Evolutionary conservation across 345 rosid species (phyloP), one percentile per base, ranked within the genome.

Genomic region (Eucalyptus viminalis): DNA sequence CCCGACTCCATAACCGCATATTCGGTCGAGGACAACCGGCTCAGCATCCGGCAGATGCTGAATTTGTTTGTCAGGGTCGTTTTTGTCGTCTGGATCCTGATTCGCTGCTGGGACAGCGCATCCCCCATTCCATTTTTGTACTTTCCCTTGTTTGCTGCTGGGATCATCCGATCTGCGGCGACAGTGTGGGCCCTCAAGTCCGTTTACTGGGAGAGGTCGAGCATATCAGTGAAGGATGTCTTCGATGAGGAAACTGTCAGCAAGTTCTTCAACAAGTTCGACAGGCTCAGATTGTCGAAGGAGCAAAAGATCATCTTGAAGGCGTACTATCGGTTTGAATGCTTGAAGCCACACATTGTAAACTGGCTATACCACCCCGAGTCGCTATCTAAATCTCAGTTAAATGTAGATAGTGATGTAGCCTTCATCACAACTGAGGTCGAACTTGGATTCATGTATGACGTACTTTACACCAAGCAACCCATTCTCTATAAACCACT

Each of bases 361-460:
- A 54, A 87, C 34, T 87, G 88, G 88, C 88, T 87, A 72, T 87
- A 87, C 47, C 80, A 87, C 24, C 88, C 88, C 4, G 80, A 87
- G 24, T 87, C 58, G 12, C 27, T 87, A 14, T 15, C 9, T 4
- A 22, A 21, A 54, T 45, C 45, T n/a, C 72, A 47, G 69, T 50
- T 60, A 60, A 34, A 12, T 29, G 58, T 87, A 37, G n/a, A 34
- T 34, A 16, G 47, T 11, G 65, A 53, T 19, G 7, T 53, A 2
- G 8, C 93, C 15, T 91, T 94, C 54, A 49, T 87, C 65, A 80
- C 93, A 49, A 88, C 92, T 87, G 95, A 90, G 89, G 90, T 91
- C 80, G 95, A 93, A 86, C 94, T 93, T 80, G 91, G 90, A 53
- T 88, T 94, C 88, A 87, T 93, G 88, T 93, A 93, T 15, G 94